Base-by-base conservation (phyloP, 108 stramenopile species). In the Skeletonema tropicum region DNA sequence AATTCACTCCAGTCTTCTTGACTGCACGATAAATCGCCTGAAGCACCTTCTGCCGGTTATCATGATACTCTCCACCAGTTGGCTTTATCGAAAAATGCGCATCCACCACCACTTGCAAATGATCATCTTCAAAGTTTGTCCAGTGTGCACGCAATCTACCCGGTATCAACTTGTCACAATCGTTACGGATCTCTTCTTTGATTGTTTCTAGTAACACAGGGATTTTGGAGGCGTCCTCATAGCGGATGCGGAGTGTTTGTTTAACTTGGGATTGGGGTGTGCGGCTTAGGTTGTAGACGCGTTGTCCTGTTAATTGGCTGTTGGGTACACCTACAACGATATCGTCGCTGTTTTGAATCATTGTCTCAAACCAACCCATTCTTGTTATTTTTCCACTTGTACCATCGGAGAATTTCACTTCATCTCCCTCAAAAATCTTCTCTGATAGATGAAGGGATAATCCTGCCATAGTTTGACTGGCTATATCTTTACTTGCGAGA, bases 121-220 rank as follows among this genome's bases (percentile, higher is more conserved):
- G 79, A 63, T 86, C 87, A 11, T 83, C 72, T 62, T 75, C 76
- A 67, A 77, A 89, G 26, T 76, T 75, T 10, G 73, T 71, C 87
- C 87, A 89, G 17, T 77, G 82, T 29, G 72, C 83, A 15, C 88
- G 83, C 36, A 90, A 90, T 3, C 89, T 88, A 68, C 89, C 92
- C 3, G 87, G 82, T 32, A 93, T 87, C 2, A 93, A 52, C 35
- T 77, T 71, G 9, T 88, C 88, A 68, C 88, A 90, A 19, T 58
- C 55, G 19, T 71, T 41, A 21, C 66, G 71, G 19, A 93, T 88
- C 66, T 93, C 87, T 41, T 64, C 60, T 68, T 93, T 93, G 64
- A 93, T 90, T 29, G 76, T 75, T 13, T 87, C 73, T 14, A 87
- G 30, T 39, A 93, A 57, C 21, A 83, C 36, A 3, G 79, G 86